Evolutionary conservation across 148 eudicot species (phyloP).

Genomic region (Fagopyrum tataricum): DNA sequence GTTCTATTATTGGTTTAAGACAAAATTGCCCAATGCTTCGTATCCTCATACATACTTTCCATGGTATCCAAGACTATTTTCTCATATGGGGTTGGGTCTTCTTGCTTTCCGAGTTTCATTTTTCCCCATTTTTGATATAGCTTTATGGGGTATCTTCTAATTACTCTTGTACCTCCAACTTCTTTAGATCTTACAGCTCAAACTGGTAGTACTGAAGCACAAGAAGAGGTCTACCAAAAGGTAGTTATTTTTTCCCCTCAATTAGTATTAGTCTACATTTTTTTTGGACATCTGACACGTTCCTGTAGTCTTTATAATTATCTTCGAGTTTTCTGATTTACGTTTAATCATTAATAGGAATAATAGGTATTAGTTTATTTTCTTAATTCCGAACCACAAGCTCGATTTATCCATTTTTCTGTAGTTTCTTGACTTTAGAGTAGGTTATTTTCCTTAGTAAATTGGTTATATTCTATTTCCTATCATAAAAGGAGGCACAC

Average conservation of each 20-base stretch:
- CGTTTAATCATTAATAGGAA: no score
- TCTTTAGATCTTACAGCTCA: slow-evolving; percentile 83
- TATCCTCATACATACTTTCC: not conserved
- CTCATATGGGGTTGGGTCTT: not conserved
- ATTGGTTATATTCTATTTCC: no score
- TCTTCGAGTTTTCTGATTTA: no score
- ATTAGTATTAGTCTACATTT: not conserved
- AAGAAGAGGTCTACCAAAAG: slow-evolving; percentile 93
- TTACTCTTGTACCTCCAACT: slow-evolving; percentile 31
- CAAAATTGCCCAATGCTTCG: not conserved
- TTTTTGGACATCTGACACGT: no score
- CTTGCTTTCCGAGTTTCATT: not conserved
- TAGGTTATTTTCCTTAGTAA: no score
- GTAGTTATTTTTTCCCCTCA: slow-evolving; percentile 24
- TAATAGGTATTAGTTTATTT: no score
- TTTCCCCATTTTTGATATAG: not conserved
- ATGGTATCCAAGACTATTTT: not conserved
- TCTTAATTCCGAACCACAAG: no score
- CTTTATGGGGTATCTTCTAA: not conserved
- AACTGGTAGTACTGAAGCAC: slow-evolving; percentile 69
- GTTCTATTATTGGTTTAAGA: not conserved
- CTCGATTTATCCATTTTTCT: no score
- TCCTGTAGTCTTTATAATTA: no score
- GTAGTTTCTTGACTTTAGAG: no score
- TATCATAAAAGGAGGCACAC: no score